Percentiles rank a stretch among this genome's conserved stretches.
Evolutionary conservation across 2,329 filamentous ascomycete genomes (phyloP).

Genomic region (Coleophoma cylindrospora): DNA sequence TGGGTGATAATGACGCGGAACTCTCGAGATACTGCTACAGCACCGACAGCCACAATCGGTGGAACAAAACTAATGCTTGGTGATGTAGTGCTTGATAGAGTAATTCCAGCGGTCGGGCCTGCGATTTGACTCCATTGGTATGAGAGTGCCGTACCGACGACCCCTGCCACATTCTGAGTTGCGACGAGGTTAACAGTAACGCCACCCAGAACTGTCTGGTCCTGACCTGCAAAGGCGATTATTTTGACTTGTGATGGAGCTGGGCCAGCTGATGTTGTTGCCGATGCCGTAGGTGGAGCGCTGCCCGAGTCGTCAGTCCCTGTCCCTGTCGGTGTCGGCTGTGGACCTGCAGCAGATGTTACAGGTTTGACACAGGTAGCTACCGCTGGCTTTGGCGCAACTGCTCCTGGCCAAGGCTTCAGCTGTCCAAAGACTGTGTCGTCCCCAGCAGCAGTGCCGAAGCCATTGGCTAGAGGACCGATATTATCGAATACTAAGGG

Average conservation of each 20-base stretch:
- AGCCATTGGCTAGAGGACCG: conserved; percentile 23
- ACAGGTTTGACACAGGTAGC: neutral
- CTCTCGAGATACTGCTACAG: neutral
- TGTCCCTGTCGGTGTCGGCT: neutral
- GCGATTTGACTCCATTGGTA: conserved; percentile 3
- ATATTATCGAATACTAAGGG: conserved; percentile 31
- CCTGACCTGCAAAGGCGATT: neutral
- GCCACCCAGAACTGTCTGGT: conserved; percentile 4
- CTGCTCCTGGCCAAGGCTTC: conserved; percentile 22
- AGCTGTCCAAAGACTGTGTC: conserved; percentile 31
- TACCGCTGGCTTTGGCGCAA: neutral
- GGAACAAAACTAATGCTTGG: neutral
- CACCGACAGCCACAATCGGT: neutral
- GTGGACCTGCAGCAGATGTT: neutral
- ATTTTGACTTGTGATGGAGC: neutral
- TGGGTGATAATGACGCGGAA: conserved; percentile 5
- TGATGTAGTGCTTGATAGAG: conserved; percentile 10
- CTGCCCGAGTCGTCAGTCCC: neutral
- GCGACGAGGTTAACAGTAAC: conserved; percentile 1
- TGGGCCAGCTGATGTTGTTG: neutral
- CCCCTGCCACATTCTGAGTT: neutral
- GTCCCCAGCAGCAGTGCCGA: conserved; percentile 15
- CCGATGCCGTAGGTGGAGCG: neutral
- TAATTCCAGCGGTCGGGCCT: conserved; percentile 2
- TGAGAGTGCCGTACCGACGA: neutral